These are phyloP conservation scores for Drosera spatulata DNA, from an alignment of 179 eudicot genomes.

Conservation along the genomic window DNA sequence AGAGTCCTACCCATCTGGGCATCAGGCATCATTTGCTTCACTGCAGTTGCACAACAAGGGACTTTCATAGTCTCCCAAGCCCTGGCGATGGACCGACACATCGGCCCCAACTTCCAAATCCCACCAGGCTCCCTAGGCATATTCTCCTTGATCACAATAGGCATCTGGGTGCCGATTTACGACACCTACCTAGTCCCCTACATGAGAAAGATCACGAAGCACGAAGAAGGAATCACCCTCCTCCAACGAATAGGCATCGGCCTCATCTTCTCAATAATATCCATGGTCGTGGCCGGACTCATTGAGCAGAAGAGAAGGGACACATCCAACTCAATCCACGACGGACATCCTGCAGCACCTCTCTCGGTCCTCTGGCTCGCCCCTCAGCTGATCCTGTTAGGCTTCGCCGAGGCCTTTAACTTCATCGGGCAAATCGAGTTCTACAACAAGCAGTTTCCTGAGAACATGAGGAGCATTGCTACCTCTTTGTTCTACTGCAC, in stretches of 20 bases:
- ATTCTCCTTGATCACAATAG: conserved; percentile 31
- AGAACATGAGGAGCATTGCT: conserved; percentile 76
- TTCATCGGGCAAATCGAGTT: conserved; percentile 71
- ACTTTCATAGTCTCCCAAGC: conserved; percentile 65
- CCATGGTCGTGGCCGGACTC: conserved; percentile 56
- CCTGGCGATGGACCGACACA: conserved; percentile 27
- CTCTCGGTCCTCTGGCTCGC: conserved; percentile 58
- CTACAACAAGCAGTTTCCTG: conserved; percentile 70
- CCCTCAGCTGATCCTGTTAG: conserved; percentile 49
- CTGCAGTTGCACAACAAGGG: conserved; percentile 31
- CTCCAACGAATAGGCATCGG: conserved; percentile 76
- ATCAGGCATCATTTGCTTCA: conserved; percentile 33
- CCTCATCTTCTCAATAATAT: conserved; percentile 30
- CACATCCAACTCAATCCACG: conserved; percentile 5
- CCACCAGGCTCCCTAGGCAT: conserved; percentile 47
- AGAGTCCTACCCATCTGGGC: conserved; percentile 55
- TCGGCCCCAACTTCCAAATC: conserved; percentile 23
- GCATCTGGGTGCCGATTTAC: conserved; percentile 23
- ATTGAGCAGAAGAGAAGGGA: conserved; percentile 32
- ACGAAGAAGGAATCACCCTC: conserved; percentile 68
- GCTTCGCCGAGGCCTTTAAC: conserved; percentile 54
- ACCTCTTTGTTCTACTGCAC: conserved; percentile 57
- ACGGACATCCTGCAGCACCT: conserved; percentile 6
- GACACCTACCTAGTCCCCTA: conserved; percentile 45
- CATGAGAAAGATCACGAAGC: conserved; percentile 35